Percentiles rank a stretch among this genome's conserved stretches.
These are phyloP conservation scores for Carex myosuroides DNA, from an alignment of 176 grass and related monocot genomes.

Conservation along the genomic window DNA sequence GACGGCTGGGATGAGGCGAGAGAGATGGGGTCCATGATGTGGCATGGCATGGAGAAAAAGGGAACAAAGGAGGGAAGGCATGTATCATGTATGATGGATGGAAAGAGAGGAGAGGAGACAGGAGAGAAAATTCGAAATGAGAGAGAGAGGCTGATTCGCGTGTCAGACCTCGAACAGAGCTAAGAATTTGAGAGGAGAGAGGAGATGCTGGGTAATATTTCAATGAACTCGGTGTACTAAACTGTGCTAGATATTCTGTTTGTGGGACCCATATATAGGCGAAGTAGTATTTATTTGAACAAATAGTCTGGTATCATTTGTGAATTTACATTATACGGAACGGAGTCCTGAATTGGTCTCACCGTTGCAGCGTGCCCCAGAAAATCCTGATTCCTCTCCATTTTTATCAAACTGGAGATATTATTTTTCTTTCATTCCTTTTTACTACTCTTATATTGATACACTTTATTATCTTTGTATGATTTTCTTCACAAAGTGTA, in stretches of 20 bases:
- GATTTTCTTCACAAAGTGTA: not conserved
- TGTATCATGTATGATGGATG: constrained; percentile 5
- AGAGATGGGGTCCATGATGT: constrained; percentile 12
- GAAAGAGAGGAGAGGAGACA: not conserved
- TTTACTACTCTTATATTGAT: not conserved
- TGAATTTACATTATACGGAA: too few relatives aligned
- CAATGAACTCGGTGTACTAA: not conserved
- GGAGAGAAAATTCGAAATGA: constrained; percentile 14
- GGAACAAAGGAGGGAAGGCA: not conserved
- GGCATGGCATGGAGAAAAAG: not conserved
- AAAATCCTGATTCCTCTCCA: not conserved
- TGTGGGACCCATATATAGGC: not conserved
- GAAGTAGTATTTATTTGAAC: not conserved
- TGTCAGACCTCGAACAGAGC: constrained; percentile 21
- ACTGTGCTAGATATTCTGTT: too few relatives aligned
- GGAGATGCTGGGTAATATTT: not conserved
- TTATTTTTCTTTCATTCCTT: not conserved
- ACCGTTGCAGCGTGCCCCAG: constrained; percentile 2
- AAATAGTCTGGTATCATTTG: not conserved
- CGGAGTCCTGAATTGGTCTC: not conserved
- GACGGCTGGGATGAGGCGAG: not conserved
- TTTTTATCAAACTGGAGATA: not conserved
- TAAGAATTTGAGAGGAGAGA: constrained; percentile 7
- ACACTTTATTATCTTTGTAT: not conserved
- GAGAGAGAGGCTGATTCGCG: constrained; percentile 10